Conservation (phyloP, 257 asterid species). For the Solanum chilense region DNA sequence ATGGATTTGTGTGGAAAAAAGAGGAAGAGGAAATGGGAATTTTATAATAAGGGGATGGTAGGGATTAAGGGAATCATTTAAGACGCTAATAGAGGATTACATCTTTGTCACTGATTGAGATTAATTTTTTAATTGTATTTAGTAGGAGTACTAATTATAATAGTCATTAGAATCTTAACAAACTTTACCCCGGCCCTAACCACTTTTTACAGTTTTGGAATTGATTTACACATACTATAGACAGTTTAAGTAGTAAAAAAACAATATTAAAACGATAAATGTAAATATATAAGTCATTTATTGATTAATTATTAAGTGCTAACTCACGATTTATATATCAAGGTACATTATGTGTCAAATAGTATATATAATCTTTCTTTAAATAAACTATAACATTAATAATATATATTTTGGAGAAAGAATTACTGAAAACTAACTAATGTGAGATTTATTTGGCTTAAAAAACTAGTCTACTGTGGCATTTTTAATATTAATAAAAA, state of each 20-base stretch:
- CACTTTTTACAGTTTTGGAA: not conserved
- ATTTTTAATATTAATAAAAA: not conserved
- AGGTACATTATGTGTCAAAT: not conserved
- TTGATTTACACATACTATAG: not conserved
- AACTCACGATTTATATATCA: not conserved
- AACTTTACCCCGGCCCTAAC: not conserved
- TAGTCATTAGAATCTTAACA: not conserved
- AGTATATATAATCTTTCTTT: not conserved
- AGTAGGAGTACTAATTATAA: not conserved
- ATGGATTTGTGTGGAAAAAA: not conserved
- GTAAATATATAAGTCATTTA: not conserved
- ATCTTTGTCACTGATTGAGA: constrained; percentile 54
- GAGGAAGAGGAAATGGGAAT: constrained; percentile 6
- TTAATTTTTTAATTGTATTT: not conserved
- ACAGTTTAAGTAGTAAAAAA: not conserved
- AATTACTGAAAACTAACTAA: not conserved
- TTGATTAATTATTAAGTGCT: not conserved
- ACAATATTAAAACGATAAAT: not conserved
- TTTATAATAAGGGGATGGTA: constrained; percentile 30
- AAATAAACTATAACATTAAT: too few species aligned
- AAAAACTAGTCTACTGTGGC: not conserved
- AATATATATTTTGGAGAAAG: not conserved
- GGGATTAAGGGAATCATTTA: constrained; percentile 53
- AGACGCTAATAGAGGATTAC: constrained; percentile 37
- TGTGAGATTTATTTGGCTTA: not conserved